Base-by-base conservation (phyloP, 179 eudicot genomes). In the Gypsophila paniculata region DNA sequence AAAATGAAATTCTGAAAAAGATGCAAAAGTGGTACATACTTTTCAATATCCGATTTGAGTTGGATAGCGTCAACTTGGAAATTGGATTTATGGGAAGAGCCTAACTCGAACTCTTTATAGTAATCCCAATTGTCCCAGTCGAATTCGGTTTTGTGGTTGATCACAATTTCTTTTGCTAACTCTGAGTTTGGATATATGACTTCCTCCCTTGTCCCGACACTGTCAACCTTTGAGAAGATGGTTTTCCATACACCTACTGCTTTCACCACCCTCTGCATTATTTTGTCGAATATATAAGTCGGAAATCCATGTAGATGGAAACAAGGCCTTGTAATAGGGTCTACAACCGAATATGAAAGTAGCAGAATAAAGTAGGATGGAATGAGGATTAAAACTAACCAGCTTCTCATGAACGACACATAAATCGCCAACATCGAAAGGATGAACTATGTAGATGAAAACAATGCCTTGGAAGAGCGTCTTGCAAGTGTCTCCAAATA, bases 401-500 rank as follows among this genome's bases (percentile, higher is more conserved):
- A 69, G 62, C 3, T 14, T 68, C 7, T 42, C 71, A 21, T 61
- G 74, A 54, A 79, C 29, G 14, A 71, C 25, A 46, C 79, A 79
- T 15, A 61, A 32, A 59, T 77, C 80, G 4, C 80, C 80, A 19
- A 78, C 72, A 34, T 75, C 61, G 21, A 79, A 72, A 32, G 82
- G 79, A 53, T 72, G 82, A 32, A 72, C 46, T 2, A 75, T 66
- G 17, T 65, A 79, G 0, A 75, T 60, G 17, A 79, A 79, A 18
- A 79, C 39, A 49, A 79, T 68, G 9, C 82, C 76, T 75, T 79
- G 69, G 36, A 79, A 79, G 4, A 79, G 55, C 26, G 49, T 22
- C 49, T 68, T 68, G 48, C 65, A 65, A 19, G 82, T 71, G 15
- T 79, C 82, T 11, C 82, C 82, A 42, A 79, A 79, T 11, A 75